Evolutionary conservation across 352 stramenopile species (phyloP).

Genomic region (Pythium angustatum): DNA sequence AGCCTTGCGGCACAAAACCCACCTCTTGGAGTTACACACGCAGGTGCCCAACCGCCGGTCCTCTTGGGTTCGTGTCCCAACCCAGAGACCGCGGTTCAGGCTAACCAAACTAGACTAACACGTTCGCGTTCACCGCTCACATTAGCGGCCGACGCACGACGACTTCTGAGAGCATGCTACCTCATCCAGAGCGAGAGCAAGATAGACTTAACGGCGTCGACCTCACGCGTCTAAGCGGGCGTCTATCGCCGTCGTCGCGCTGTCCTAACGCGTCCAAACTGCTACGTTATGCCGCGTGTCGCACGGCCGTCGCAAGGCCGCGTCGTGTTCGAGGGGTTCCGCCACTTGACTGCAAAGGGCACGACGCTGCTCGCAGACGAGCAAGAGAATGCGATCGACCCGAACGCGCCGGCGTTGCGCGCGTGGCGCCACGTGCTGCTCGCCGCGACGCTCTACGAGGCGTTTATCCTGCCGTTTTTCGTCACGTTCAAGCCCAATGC

Average conservation of each 20-base stretch:
- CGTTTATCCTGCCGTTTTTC: constrained; percentile 56
- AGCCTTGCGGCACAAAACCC: no score
- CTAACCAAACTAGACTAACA: no score
- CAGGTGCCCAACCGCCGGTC: no score
- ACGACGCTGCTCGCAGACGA: constrained; percentile 26
- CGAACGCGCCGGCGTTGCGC: constrained; percentile 40
- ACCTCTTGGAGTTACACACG: no score
- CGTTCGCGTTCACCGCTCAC: no score
- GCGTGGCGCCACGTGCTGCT: constrained; percentile 64
- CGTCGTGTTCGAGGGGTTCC: constrained; percentile 22
- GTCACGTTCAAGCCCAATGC: constrained; percentile 45
- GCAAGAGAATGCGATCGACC: constrained; percentile 49
- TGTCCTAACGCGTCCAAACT: not conserved
- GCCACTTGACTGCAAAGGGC: constrained; percentile 16
- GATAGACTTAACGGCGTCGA: no score
- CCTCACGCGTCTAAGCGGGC: no score
- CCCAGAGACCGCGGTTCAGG: no score
- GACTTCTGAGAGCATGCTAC: not conserved
- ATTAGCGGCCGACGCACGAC: not conserved
- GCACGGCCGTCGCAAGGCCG: constrained; percentile 3
- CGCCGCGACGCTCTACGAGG: constrained; percentile 48
- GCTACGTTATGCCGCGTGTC: no score
- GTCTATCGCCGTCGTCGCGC: not conserved
- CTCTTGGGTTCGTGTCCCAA: no score
- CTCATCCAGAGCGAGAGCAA: no score